Conservation (phyloP, 139 green algal genomes). For the Spirogloea muscicola region DNA sequence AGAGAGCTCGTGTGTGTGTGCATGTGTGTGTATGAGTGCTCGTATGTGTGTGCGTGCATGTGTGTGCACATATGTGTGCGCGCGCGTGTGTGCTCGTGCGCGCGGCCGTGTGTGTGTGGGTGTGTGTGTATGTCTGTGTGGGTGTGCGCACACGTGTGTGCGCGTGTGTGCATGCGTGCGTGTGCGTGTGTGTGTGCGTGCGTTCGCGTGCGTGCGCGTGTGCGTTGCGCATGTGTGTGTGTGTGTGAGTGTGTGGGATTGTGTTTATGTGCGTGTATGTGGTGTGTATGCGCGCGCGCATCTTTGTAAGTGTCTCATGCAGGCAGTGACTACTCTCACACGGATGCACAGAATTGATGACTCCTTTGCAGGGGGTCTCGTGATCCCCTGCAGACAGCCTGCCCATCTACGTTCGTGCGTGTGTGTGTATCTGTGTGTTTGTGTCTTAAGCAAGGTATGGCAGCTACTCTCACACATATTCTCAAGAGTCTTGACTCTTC, state of each 20-base stretch:
- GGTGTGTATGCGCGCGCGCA: conserved; percentile 9
- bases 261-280: conserved; percentile 14
- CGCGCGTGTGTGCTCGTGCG: conserved; percentile 3
- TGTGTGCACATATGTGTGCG: conserved; percentile 18
- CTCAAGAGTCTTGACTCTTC: too few relatives aligned
- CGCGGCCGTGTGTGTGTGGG: conserved; percentile 8
- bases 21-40: conserved; percentile 1
- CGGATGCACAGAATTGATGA: too few relatives aligned
- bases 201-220: conserved; percentile 8
- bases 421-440: too few relatives aligned
- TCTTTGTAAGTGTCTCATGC: conserved; percentile 16
- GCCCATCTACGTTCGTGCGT: too few relatives aligned
- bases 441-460: too few relatives aligned
- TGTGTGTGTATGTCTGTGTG: conserved; percentile 18
- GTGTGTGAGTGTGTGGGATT: conserved; percentile 3
- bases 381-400: too few relatives aligned
- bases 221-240: too few relatives aligned
- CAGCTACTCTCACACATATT: too few relatives aligned
- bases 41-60: conserved; percentile 4
- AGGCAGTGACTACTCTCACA: too few relatives aligned
- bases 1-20: background rate
- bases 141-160: conserved; percentile 9
- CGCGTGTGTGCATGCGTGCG: conserved; percentile 9
- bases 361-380: too few relatives aligned
- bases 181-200: conserved; percentile 15